These are phyloP conservation scores for Chlorella sorokiniana DNA, from an alignment of 139 green algal species.

Conservation along the genomic window DNA sequence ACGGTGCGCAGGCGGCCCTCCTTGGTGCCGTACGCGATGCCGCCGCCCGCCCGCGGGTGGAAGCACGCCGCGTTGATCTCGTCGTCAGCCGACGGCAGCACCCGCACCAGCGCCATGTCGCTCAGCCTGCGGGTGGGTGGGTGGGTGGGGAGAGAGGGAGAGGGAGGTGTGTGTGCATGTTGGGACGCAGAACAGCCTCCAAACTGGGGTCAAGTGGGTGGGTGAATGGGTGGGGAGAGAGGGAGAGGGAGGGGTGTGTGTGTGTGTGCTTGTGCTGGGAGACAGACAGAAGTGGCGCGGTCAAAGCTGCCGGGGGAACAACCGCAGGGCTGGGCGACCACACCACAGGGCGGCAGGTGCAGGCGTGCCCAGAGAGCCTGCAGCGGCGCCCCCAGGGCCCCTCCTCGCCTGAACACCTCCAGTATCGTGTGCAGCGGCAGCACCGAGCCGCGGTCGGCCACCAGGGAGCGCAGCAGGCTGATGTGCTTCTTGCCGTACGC, in stretches of 20 bases:
- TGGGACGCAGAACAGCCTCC: no score
- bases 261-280: no score
- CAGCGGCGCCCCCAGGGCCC: background rate
- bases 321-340: no score
- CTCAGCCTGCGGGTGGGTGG: constrained; percentile 25
- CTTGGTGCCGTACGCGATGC: constrained; percentile 95
- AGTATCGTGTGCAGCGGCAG: constrained; percentile 88
- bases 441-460: constrained; percentile 62
- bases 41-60: constrained; percentile 76
- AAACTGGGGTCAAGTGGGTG: no score
- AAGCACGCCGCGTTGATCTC: constrained; percentile 93
- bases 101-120: constrained; percentile 77
- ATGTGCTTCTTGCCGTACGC: constrained; percentile 91
- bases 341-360: no score
- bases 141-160: background rate
- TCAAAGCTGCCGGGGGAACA: background rate
- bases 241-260: background rate
- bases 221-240: background rate
- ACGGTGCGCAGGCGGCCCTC: constrained; percentile 77
- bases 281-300: background rate
- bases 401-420: constrained; percentile 60
- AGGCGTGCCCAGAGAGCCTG: no score
- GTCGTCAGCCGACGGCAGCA: constrained; percentile 83
- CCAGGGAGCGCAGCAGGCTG: constrained; percentile 77
- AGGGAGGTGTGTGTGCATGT: no score